These are phyloP conservation scores for Yamadazyma endophytica DNA, from an alignment of 805 yeast genomes.

Conservation along the genomic window DNA sequence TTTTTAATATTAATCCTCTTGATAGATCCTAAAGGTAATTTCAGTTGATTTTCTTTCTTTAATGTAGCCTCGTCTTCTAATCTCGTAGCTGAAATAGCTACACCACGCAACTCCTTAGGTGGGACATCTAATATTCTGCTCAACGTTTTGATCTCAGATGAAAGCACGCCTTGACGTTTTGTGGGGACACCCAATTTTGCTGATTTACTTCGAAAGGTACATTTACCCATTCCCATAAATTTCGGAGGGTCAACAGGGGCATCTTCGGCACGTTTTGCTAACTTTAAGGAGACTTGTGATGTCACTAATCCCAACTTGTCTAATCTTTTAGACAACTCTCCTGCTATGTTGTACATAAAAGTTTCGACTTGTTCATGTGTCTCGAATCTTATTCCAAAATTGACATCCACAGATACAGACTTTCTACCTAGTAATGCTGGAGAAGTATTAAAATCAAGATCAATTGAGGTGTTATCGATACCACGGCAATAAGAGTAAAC, in stretches of 20 bases:
- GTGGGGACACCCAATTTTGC: conserved; percentile 60
- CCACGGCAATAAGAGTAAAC: conserved; percentile 62
- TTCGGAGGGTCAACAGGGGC: conserved; percentile 79
- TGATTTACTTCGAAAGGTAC: conserved; percentile 61
- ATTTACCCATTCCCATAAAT: conserved; percentile 78
- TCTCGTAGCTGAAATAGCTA: conserved; percentile 66
- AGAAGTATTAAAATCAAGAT: conserved; percentile 45
- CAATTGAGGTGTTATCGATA: conserved; percentile 57
- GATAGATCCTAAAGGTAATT: conserved; percentile 14
- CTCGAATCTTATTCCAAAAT: conserved; percentile 83
- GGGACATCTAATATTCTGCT: conserved; percentile 56
- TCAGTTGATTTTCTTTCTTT: conserved; percentile 19
- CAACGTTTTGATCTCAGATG: conserved; percentile 54
- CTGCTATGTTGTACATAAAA: conserved; percentile 55
- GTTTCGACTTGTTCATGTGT: conserved; percentile 54
- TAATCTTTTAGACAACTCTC: conserved; percentile 57
- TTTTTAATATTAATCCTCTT: neutral
- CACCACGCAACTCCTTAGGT: conserved; percentile 69
- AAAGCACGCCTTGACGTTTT: conserved; percentile 54
- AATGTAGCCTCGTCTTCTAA: conserved; percentile 38
- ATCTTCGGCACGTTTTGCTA: conserved; percentile 57
- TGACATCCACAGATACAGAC: conserved; percentile 81
- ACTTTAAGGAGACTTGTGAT: conserved; percentile 55
- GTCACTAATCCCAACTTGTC: conserved; percentile 45
- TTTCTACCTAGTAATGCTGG: conserved; percentile 50